A percentile compares a stretch with the other conserved stretches of the same genome.
Conservation (phyloP, 768 basidiomycete species). For the Kwoniella pini region DNA sequence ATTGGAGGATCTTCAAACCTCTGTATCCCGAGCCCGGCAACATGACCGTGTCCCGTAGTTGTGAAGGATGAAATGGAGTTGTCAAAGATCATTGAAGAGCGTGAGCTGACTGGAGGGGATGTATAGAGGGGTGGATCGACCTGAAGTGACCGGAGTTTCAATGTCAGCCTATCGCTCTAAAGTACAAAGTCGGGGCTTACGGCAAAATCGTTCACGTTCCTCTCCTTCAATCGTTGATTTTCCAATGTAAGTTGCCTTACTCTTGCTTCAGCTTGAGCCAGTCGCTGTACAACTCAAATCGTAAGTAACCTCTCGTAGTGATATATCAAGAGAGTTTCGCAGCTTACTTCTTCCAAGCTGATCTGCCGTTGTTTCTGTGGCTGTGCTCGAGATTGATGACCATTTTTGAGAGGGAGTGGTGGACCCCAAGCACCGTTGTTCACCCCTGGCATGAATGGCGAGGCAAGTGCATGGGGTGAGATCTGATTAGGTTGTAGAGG, state of each 20-base stretch:
- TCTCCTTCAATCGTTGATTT: conserved; percentile 30
- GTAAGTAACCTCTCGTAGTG: no score
- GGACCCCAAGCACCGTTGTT: conserved; percentile 36
- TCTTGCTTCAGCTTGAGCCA: conserved; percentile 25
- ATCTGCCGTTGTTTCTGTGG: conserved; percentile 5
- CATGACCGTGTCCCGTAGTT: conserved; percentile 5
- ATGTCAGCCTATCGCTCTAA: no score
- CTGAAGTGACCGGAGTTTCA: no score
- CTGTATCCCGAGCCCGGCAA: conserved; percentile 10
- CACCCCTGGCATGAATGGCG: conserved; percentile 33
- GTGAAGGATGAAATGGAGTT: conserved; percentile 11
- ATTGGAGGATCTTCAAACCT: conserved; percentile 21
- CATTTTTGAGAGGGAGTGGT: conserved; percentile 7
- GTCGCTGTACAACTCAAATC: conserved; percentile 8
- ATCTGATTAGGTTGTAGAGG: no score
- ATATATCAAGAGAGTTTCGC: no score
- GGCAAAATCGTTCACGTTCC: neutral
- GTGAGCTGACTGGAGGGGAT: neutral
- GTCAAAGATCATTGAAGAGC: conserved; percentile 18
- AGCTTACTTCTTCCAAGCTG: conserved; percentile 34
- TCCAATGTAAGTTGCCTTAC: conserved; percentile 34
- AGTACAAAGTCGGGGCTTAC: neutral
- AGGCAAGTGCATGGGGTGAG: conserved; percentile 29
- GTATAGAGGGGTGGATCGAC: neutral
- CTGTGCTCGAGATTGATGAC: neutral